Percentiles rank a stretch among this genome's conserved stretches.
These are phyloP conservation scores for Penicillium roqueforti DNA, from an alignment of 495 filamentous ascomycete species.

Conservation along the genomic window DNA sequence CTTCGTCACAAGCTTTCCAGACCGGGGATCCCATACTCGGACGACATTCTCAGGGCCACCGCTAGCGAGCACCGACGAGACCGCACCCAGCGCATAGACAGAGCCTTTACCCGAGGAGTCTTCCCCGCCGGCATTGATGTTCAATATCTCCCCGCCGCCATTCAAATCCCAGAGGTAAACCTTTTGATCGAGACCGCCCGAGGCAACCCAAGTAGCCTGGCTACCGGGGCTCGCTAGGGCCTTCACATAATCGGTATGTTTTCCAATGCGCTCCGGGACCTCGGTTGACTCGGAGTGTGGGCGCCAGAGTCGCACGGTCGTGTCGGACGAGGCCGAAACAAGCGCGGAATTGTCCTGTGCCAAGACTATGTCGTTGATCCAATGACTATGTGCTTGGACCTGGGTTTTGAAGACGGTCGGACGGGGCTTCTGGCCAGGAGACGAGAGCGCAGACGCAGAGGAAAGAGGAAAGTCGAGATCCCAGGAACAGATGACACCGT, in stretches of 20 bases:
- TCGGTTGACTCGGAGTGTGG: slow-evolving; percentile 67
- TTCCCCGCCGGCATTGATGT: slow-evolving; percentile 76
- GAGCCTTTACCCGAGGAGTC: slow-evolving; percentile 87
- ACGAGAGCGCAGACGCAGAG: slow-evolving; percentile 33
- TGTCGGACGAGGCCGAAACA: slow-evolving; percentile 92
- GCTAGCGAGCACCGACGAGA: slow-evolving; percentile 74
- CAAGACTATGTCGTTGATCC: slow-evolving; percentile 96
- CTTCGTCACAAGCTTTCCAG: slow-evolving; percentile 88
- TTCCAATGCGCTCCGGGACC: slow-evolving; percentile 76
- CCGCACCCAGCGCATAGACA: slow-evolving; percentile 81
- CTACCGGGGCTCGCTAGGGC: slow-evolving; percentile 73
- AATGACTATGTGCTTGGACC: slow-evolving; percentile 97
- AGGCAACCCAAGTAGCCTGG: slow-evolving; percentile 83
- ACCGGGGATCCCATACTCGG: slow-evolving; percentile 85
- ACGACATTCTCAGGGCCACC: slow-evolving; percentile 94
- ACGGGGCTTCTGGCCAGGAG: slow-evolving; percentile 24
- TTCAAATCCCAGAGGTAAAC: slow-evolving; percentile 91
- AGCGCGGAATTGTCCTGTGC: slow-evolving; percentile 76
- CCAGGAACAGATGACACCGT: slow-evolving; percentile 96
- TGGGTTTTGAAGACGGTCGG: slow-evolving; percentile 75
- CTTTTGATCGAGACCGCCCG: slow-evolving; percentile 91
- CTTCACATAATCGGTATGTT: slow-evolving; percentile 95
- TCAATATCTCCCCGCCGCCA: slow-evolving; percentile 75
- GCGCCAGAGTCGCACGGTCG: slow-evolving; percentile 91
- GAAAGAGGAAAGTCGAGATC: slow-evolving; percentile 59